Evolutionary conservation across 148 eudicot species (phyloP).

Genomic region (Camellia lanceoleosa): DNA sequence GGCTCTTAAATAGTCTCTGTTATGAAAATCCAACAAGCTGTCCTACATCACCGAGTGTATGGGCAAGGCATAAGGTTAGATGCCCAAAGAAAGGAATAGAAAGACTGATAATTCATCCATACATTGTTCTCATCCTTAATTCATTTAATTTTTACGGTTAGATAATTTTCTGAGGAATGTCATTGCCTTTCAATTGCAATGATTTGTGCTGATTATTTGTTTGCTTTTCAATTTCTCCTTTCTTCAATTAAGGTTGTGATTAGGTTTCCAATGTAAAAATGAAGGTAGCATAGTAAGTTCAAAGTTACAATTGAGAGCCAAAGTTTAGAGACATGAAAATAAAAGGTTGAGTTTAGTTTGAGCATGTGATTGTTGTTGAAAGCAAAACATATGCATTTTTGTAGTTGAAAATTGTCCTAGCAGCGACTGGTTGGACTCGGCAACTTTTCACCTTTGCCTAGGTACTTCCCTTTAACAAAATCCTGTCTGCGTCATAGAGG

Average conservation of each 20-base stretch:
- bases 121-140: background rate
- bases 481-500: background rate
- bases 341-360: background rate
- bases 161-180: background rate
- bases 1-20: too few species aligned
- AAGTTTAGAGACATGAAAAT: background rate
- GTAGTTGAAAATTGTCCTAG: background rate
- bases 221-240: background rate
- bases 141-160: background rate
- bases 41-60: too few species aligned
- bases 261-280: background rate
- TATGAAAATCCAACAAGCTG: too few species aligned
- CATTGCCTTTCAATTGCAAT: background rate
- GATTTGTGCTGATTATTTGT: background rate
- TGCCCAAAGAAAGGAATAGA: background rate
- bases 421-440: background rate
- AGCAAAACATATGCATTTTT: background rate
- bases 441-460: background rate
- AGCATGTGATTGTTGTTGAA: background rate
- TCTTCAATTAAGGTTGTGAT: background rate
- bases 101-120: background rate
- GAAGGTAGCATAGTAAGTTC: background rate
- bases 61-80: background rate
- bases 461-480: background rate
- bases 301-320: background rate